Percentiles rank a stretch among this genome's conserved stretches.
Conservation (phyloP, 192 early-diverging fungal species). For the Backusella mclennaniae region DNA sequence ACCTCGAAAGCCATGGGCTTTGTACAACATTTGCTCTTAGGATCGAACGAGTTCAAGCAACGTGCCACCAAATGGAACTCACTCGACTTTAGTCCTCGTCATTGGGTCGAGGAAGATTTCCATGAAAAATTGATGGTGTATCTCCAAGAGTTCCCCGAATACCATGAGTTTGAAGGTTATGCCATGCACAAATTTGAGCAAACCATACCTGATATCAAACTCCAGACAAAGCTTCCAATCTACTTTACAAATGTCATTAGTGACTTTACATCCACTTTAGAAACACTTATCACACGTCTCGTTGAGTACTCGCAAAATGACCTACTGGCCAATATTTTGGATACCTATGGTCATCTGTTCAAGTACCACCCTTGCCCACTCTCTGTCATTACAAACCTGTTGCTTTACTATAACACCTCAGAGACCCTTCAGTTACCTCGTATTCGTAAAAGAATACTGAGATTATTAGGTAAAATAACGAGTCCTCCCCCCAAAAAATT, state of each 20-base stretch:
- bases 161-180: constrained; percentile 70
- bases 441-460: constrained; percentile 52
- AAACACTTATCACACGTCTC: constrained; percentile 62
- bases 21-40: constrained; percentile 52
- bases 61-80: constrained; percentile 66
- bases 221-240: constrained; percentile 59
- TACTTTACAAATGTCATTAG: constrained; percentile 70
- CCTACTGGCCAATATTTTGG: constrained; percentile 59
- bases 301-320: constrained; percentile 64
- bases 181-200: constrained; percentile 42
- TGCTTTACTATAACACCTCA: constrained; percentile 68
- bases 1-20: constrained; percentile 45
- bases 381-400: constrained; percentile 62
- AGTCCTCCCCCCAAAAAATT: not conserved
- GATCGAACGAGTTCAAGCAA: constrained; percentile 44
- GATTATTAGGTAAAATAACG: constrained; percentile 56
- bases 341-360: constrained; percentile 61
- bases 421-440: constrained; percentile 55
- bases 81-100: constrained; percentile 59
- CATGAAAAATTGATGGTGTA: constrained; percentile 64
- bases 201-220: constrained; percentile 54
- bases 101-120: constrained; percentile 72
- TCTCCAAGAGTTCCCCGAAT: constrained; percentile 67
- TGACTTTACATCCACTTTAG: constrained; percentile 64
- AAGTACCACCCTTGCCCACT: constrained; percentile 66